Evolutionary conservation across 2,329 filamentous ascomycete genomes (phyloP).

Genomic region (Nemania abortiva): DNA sequence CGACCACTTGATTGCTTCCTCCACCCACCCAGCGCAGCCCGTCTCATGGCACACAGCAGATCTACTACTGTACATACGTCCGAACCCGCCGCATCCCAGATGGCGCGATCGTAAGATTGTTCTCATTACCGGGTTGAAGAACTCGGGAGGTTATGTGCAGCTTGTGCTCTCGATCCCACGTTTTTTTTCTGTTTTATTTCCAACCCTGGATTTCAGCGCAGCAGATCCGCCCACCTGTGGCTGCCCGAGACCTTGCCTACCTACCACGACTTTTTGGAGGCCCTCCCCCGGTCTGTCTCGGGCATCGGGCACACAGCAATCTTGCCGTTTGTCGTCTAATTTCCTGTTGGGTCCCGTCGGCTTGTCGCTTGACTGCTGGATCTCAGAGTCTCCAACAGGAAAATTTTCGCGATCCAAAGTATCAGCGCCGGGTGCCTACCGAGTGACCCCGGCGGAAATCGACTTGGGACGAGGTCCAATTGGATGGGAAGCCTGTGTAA

Average conservation of each 20-base stretch:
- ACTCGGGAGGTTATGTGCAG: slow-evolving; percentile 23
- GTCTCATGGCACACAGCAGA: slow-evolving; percentile 33
- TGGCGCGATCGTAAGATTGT: slow-evolving; percentile 38
- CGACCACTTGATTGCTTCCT: slow-evolving; percentile 29
- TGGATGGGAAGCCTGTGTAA: slow-evolving; percentile 3
- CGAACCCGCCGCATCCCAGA: slow-evolving; percentile 7
- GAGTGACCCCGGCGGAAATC: slow-evolving; percentile 18
- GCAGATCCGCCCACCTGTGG: slow-evolving; percentile 26
- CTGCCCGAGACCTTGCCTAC: slow-evolving; percentile 36
- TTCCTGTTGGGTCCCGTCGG: slow-evolving; percentile 43
- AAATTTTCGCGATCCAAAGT: slow-evolving; percentile 45
- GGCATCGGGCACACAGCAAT: slow-evolving; percentile 33
- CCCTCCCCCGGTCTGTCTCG: slow-evolving; percentile 32
- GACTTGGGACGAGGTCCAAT: slow-evolving; percentile 4
- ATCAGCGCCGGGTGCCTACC: slow-evolving; percentile 23
- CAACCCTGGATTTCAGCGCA: too few relatives aligned
- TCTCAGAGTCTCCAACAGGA: slow-evolving; percentile 44
- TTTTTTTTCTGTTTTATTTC: too few relatives aligned
- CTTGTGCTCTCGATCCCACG: slow-evolving; percentile 36
- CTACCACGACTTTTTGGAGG: slow-evolving; percentile 16
- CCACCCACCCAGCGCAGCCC: slow-evolving; percentile 5
- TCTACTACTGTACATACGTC: slow-evolving; percentile 2
- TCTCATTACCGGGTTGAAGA: slow-evolving; percentile 12
- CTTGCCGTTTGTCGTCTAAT: slow-evolving; percentile 20
- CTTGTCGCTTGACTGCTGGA: slow-evolving; percentile 45